Evolutionary conservation across 768 basidiomycete species (phyloP).

Genomic region (Rhizopogon vinicolor): DNA sequence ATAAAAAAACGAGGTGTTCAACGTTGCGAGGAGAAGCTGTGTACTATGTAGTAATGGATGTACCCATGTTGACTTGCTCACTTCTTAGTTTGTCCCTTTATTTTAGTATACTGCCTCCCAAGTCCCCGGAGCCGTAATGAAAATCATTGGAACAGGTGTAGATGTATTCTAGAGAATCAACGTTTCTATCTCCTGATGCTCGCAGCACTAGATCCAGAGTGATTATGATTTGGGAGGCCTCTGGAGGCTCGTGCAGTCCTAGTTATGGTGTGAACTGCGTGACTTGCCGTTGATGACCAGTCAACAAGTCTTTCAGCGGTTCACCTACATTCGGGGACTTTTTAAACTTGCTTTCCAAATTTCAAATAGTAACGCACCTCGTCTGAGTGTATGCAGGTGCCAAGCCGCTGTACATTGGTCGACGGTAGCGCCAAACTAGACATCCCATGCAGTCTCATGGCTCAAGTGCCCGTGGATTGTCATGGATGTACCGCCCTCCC

Average conservation of each 20-base stretch:
- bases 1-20: background rate
- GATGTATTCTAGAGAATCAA: background rate
- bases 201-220: background rate
- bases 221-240: background rate
- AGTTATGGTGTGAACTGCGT: background rate
- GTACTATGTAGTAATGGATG: background rate
- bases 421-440: background rate
- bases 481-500: background rate
- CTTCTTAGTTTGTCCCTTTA: background rate
- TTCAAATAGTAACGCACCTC: background rate
- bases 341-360: background rate
- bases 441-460: background rate
- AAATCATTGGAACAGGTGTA: background rate
- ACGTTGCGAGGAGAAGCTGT: background rate
- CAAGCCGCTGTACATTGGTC: background rate
- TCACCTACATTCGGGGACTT: background rate
- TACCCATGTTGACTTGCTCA: background rate
- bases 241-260: background rate
- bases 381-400: background rate
- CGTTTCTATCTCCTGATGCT: background rate
- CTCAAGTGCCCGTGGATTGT: background rate
- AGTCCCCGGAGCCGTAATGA: background rate
- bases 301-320: background rate
- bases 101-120: background rate
- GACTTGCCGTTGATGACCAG: background rate